Conservation (phyloP, 139 green algal genomes). For the Chlamydomonas urium region DNA sequence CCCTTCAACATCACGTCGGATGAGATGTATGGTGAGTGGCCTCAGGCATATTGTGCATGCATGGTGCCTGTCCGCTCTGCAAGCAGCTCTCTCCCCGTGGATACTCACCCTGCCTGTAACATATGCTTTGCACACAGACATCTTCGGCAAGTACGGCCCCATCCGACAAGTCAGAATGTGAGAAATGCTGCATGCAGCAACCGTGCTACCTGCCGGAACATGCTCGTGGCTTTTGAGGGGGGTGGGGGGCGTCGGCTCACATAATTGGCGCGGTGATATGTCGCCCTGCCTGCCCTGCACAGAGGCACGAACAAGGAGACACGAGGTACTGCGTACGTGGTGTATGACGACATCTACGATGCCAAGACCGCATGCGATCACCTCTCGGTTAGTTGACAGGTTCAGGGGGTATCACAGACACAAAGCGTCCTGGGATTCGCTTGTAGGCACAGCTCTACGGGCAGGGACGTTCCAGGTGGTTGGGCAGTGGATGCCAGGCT, state of each 20-base stretch:
- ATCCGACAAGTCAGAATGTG: conserved; percentile 90
- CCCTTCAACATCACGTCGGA: conserved; percentile 95
- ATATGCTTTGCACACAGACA: conserved; percentile 72
- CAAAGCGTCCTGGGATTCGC: no score
- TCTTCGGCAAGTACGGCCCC: conserved; percentile 96
- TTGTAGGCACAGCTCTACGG: no score
- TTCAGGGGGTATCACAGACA: no score
- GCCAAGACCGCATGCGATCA: conserved; percentile 85
- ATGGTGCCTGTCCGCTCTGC: no score
- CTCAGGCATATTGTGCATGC: no score
- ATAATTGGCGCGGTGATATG: no score
- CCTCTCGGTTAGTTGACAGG: no score
- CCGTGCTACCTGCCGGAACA: not conserved
- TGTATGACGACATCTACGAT: conserved; percentile 99
- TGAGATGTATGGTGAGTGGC: conserved; percentile 53
- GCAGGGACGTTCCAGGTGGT: no score
- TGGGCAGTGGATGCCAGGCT: no score
- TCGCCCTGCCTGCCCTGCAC: no score
- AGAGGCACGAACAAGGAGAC: conserved; percentile 88
- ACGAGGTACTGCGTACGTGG: conserved; percentile 91
- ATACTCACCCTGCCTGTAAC: conserved; percentile 14
- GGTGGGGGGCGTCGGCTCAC: no score
- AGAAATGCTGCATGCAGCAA: conserved; percentile 18
- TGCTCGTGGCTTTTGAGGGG: not conserved
- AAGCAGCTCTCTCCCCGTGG: not conserved